Conservation (phyloP, 768 basidiomycete genomes). For the Suillus discolor region DNA sequence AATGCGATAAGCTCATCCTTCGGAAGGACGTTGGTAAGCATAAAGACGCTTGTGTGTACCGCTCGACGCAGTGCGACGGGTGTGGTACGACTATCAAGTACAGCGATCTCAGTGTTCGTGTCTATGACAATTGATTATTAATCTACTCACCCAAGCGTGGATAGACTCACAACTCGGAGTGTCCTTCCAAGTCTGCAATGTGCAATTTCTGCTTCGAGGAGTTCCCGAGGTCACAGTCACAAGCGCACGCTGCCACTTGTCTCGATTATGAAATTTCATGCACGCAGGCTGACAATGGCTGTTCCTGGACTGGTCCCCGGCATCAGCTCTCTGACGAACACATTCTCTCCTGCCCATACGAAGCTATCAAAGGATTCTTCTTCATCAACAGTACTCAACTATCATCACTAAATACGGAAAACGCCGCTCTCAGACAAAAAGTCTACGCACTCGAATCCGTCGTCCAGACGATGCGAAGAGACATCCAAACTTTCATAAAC, state of each 20-base stretch:
- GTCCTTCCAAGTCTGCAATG: constrained; percentile 35
- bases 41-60: constrained; percentile 38
- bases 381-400: constrained; percentile 41
- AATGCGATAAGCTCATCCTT: constrained; percentile 46
- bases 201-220: constrained; percentile 46
- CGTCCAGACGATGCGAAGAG: constrained; percentile 51
- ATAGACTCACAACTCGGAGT: constrained; percentile 43
- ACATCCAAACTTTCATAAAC: constrained; percentile 56
- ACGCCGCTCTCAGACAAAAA: constrained; percentile 59
- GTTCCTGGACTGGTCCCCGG: constrained; percentile 54
- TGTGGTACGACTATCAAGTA: constrained; percentile 38
- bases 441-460: constrained; percentile 61
- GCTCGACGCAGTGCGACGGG: constrained; percentile 41
- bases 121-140: constrained; percentile 8
- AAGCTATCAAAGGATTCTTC: constrained; percentile 63
- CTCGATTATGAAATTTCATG: constrained; percentile 43
- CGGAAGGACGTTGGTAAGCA: constrained; percentile 51
- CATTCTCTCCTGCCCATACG: constrained; percentile 52
- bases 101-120: constrained; percentile 41
- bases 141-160: constrained; percentile 6
- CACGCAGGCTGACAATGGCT: constrained; percentile 50
- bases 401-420: constrained; percentile 59
- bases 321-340: constrained; percentile 39
- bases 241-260: constrained; percentile 42
- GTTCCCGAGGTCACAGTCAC: constrained; percentile 35